Base-by-base conservation (phyloP, 768 basidiomycete species). In the Bullera alba region DNA sequence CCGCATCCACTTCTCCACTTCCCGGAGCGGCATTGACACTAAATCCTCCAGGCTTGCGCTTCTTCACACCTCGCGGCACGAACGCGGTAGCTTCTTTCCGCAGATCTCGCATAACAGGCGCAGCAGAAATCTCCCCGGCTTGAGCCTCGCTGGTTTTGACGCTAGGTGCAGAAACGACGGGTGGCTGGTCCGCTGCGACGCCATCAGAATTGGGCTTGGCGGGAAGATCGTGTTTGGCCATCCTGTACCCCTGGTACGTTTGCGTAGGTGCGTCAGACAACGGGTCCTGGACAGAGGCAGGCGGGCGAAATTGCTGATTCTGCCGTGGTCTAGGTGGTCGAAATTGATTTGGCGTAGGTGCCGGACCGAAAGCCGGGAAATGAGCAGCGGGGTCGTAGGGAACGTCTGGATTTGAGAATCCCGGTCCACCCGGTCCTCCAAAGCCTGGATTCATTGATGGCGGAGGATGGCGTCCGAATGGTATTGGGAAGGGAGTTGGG, bases 11-110 rank as follows among this genome's bases (percentile, higher is more conserved):
- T 41, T 59, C 53, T 10, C 57, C 63, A 19, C 46, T 50, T 19
- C 58, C 63, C 3, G 70, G 68, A 2, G 68, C 65, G 25, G 70
- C 65, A 38, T 67, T 63, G 39, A 72, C 58, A 15, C 44, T 25
- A 1, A 28, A 46, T 1, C 48, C 44, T 5, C 36, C 50, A 3
- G 58, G 45, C 53, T 79, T 84, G 72, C 85, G 90, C 41, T 87
- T 81, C 72, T 87, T 88, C 45, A 93, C 73, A 2, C 85, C 77
- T 1, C 83, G 69, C 3, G 95, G 95, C 3, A 96, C 81, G 63
- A 99, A 97, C 0, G 86, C 82, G 0, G 89, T 93, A 7, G 86
- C 85, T 70, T 99, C 95, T 72, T 89, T 91, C 75, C 91, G 89
- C 54, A 97, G 77, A 73, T 99, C 89, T 14, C 93, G 85, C 44